Base-by-base conservation (phyloP, 306 rosid genomes). In the Purshia tridentata region DNA sequence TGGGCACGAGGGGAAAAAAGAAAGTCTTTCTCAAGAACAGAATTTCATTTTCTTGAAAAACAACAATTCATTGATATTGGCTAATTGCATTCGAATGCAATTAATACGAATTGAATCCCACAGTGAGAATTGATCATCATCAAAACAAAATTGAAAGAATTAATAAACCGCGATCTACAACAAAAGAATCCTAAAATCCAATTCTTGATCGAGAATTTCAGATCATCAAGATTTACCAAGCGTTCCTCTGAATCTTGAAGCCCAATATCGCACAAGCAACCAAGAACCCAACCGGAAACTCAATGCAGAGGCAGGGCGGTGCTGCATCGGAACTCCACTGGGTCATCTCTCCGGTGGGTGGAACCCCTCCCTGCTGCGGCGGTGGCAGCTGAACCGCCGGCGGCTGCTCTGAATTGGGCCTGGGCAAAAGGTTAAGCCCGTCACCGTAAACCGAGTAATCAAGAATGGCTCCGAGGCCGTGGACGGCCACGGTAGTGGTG, bases 361-460 rank as follows among this genome's bases (percentile, higher is more conserved):
- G 22, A 1, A 8, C 14, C 45, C 20, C 6, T 22, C 23, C 51
- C 1, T 3, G 46, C 46, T 29, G 10, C 12, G 47, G 18, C 56
- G 20, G 11, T 4, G 68, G 2, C 0, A 79, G 66, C 0, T 59
- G 45, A n/a, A n/a, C n/a, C 9, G 48, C 20, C 1, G 48, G 65
- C 15, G 44, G 45, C 18, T 44, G 77, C 51, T 8, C 29, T 29
- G 72, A 65, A 14, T 16, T 22, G 45, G 76, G 69, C 20, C 58
- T 35, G 6, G 80, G 75, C 42, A 59, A 9, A 14, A 39, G 40
- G 46, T 49, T 11, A 0, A 66, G 23, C 6, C 77, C 81, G 13
- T 82, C 77, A 4, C 87, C 88, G 35, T 52, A 81, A 48, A 73
- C 50, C 1, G 88, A 69, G 84, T 86, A 89, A 23, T 92, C 82